These are phyloP conservation scores for Amphichorda felina DNA, from an alignment of 2,329 filamentous ascomycete species.

Conservation along the genomic window DNA sequence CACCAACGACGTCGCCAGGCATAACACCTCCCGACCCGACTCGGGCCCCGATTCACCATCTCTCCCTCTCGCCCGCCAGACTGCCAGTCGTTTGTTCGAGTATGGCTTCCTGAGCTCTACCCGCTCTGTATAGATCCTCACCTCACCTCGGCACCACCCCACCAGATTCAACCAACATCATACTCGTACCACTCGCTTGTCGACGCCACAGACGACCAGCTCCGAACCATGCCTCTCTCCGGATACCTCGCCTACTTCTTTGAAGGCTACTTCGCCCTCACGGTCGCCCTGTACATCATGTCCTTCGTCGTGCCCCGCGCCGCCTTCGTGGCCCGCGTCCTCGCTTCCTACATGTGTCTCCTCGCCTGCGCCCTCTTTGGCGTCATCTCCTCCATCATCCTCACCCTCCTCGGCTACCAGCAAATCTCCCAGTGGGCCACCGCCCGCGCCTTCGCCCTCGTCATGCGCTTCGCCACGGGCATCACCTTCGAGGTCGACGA, in stretches of 20 bases:
- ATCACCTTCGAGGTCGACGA: conserved; percentile 68
- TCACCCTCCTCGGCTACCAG: conserved; percentile 60
- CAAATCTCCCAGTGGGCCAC: conserved; percentile 78
- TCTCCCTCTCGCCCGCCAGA: too few relatives aligned
- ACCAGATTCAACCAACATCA: too few relatives aligned
- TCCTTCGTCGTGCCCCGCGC: conserved; percentile 45
- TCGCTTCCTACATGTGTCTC: conserved; percentile 54
- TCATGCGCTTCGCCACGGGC: conserved; percentile 65
- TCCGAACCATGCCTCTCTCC: conserved; percentile 22
- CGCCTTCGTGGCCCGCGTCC: conserved; percentile 56
- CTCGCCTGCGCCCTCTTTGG: conserved; percentile 57
- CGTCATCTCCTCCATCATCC: conserved; percentile 57
- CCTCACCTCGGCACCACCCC: too few relatives aligned
- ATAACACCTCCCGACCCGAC: too few relatives aligned
- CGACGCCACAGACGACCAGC: background rate
- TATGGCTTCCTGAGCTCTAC: too few relatives aligned
- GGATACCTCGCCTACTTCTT: conserved; percentile 32
- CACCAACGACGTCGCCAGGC: too few relatives aligned
- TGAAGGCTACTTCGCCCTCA: conserved; percentile 37
- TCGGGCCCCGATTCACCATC: too few relatives aligned
- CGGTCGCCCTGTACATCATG: conserved; percentile 47
- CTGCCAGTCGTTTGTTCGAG: too few relatives aligned
- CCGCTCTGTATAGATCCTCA: too few relatives aligned
- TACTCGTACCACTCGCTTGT: too few relatives aligned
- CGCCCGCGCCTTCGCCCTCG: conserved; percentile 66